Evolutionary conservation across 1,284 basidiomycete species (phyloP).

Genomic region (Hymenochaete sp.): DNA sequence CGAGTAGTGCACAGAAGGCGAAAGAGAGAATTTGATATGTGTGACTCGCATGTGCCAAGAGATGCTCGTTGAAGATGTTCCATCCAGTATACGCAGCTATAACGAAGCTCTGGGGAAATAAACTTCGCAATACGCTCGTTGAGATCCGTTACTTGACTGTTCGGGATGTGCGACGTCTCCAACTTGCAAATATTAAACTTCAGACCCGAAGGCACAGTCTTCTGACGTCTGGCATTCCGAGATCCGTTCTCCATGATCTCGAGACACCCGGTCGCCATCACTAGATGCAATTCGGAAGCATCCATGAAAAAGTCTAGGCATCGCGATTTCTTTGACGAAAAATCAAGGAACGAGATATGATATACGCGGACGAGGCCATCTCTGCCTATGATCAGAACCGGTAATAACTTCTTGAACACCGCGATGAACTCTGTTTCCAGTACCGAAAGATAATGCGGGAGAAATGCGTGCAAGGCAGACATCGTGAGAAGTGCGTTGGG

Average conservation of each 20-base stretch:
- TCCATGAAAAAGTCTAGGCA: too few relatives aligned
- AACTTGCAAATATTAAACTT: slow-evolving; percentile 9
- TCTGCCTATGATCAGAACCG: too few relatives aligned
- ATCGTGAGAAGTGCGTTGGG: slow-evolving; percentile 5
- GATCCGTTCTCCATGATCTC: too few relatives aligned
- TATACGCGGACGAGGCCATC: background rate
- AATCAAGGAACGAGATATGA: slow-evolving; percentile 7
- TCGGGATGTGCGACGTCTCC: slow-evolving; percentile 6
- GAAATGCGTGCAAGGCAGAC: background rate
- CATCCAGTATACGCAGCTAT: slow-evolving; percentile 4
- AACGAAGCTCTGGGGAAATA: slow-evolving; percentile 1
- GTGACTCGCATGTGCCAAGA: too few relatives aligned
- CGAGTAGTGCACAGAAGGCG: too few relatives aligned
- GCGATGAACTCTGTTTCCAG: too few relatives aligned
- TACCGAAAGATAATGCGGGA: background rate
- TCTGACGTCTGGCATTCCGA: too few relatives aligned
- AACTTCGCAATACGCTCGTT: background rate
- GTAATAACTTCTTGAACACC: too few relatives aligned
- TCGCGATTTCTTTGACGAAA: too few relatives aligned
- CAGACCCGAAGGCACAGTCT: too few relatives aligned
- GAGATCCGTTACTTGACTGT: slow-evolving; percentile 7
- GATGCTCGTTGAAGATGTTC: slow-evolving; percentile 5
- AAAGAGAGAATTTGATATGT: too few relatives aligned
- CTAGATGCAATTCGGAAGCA: background rate
- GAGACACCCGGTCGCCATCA: background rate